phyloP scores from a whole-genome alignment of 176 grass and related monocot species.

The Eleusine indica region DNA sequence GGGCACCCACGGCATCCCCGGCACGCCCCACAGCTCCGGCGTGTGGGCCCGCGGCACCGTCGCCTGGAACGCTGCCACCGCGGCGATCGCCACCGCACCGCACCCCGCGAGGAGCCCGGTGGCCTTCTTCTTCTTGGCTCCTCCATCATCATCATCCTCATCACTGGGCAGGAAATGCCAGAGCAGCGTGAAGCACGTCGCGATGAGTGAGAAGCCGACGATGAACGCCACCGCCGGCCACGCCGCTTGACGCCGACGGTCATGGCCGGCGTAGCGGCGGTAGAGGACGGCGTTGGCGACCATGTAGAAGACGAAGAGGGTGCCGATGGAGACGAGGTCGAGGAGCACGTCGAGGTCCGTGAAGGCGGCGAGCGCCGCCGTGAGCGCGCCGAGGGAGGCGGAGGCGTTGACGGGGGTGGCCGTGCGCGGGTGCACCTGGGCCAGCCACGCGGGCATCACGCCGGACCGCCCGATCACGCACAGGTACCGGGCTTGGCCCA shows the following conservation, averaged over 20 bases:
- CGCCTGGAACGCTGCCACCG: conserved; percentile 58
- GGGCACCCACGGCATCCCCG: conserved; percentile 93
- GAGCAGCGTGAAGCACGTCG: conserved; percentile 66
- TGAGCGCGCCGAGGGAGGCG: conserved; percentile 73
- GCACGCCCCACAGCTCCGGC: conserved; percentile 85
- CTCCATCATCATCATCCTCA: background rate
- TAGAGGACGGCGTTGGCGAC: conserved; percentile 91
- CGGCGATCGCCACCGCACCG: conserved; percentile 42
- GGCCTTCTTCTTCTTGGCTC: background rate
- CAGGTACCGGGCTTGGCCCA: conserved; percentile 88
- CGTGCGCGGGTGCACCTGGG: conserved; percentile 60
- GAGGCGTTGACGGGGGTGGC: conserved; percentile 93
- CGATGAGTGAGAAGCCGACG: conserved; percentile 49
- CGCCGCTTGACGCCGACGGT: too few species aligned
- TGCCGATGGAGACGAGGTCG: conserved; percentile 91
- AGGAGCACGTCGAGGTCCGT: conserved; percentile 91
- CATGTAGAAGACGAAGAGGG: conserved; percentile 99
- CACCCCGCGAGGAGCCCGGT: conserved; percentile 49
- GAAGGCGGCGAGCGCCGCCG: conserved; percentile 77
- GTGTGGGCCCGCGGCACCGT: conserved; percentile 59
- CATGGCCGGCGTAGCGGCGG: conserved; percentile 62
- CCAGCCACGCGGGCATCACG: conserved; percentile 79
- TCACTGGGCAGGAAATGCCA: conserved; percentile 50
- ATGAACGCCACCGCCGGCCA: conserved; percentile 69
- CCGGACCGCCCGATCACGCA: conserved; percentile 93